Evolutionary conservation across 306 rosid genomes (phyloP).

Genomic region (Sindora glabra): DNA sequence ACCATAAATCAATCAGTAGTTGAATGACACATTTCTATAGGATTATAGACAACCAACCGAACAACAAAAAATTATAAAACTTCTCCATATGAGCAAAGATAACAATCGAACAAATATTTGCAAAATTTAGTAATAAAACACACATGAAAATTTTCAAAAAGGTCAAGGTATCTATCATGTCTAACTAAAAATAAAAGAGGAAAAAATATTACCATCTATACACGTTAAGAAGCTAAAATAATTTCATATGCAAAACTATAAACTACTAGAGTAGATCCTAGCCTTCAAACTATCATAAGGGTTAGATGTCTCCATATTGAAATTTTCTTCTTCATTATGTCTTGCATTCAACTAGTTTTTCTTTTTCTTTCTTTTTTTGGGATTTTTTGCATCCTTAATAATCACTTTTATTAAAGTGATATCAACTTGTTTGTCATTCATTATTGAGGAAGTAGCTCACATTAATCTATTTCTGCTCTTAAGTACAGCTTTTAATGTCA

Average conservation of each 20-base stretch:
- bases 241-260: conserved; percentile 1
- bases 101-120: too few relatives aligned
- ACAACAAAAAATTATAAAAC: not conserved
- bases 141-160: not conserved
- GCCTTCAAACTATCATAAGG: conserved; percentile 98
- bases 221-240: not conserved
- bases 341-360: conserved; percentile 72
- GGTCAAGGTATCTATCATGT: not conserved
- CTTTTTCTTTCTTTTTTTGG: too few relatives aligned
- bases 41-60: not conserved
- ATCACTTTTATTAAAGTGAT: conserved; percentile 27
- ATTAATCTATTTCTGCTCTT: conserved; percentile 57
- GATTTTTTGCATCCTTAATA: conserved; percentile 23
- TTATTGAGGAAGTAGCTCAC: conserved; percentile 50
- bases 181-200: too few relatives aligned
- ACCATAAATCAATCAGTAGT: not conserved
- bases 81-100: too few relatives aligned
- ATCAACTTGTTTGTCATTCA: conserved; percentile 28
- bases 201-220: not conserved
- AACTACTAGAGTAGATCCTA: not conserved
- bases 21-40: not conserved
- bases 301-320: conserved; percentile 89
- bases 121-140: not conserved
- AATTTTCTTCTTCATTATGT: conserved; percentile 90
- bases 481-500: conserved; percentile 87